These are phyloP conservation scores for Penicillium rolfsii DNA, from an alignment of 2,329 filamentous ascomycete species.

Conservation along the genomic window DNA sequence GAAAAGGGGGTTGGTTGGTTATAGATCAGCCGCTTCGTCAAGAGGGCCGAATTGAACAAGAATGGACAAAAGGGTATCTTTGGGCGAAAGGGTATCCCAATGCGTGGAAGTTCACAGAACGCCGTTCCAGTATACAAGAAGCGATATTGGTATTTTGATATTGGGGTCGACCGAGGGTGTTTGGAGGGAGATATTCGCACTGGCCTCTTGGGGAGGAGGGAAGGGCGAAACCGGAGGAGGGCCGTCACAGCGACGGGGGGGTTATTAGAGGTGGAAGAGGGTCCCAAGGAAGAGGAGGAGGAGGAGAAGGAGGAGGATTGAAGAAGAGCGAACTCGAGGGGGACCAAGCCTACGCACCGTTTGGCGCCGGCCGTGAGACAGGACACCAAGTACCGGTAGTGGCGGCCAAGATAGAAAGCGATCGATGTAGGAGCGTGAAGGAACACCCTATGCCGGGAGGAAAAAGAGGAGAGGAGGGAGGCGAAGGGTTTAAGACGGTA, in stretches of 20 bases:
- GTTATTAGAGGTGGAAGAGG: constrained; percentile 6
- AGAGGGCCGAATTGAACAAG: constrained; percentile 33
- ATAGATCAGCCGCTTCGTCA: constrained; percentile 33
- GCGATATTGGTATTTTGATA: background rate
- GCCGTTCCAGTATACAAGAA: constrained; percentile 24
- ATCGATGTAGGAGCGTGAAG: constrained; percentile 40
- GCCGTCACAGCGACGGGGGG: background rate
- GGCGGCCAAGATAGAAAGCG: constrained; percentile 46
- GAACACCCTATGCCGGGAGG: constrained; percentile 28
- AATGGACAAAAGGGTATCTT: constrained; percentile 42
- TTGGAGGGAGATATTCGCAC: constrained; percentile 9
- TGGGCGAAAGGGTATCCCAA: constrained; percentile 34
- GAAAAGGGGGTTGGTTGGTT: background rate
- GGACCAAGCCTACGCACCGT: constrained; percentile 52
- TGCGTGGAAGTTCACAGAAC: constrained; percentile 31
- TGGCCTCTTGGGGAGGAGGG: constrained; percentile 4
- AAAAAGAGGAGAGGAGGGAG: constrained; percentile 22
- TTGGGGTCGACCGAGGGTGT: background rate
- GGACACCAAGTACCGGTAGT: constrained; percentile 52
- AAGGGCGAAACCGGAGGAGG: constrained; percentile 20
- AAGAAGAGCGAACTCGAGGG: constrained; percentile 32
- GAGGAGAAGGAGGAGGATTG: constrained; percentile 21
- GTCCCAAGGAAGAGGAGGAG: constrained; percentile 13
- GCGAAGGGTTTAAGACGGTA: constrained; percentile 28
- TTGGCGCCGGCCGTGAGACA: constrained; percentile 52